A percentile compares a stretch with the other conserved stretches of the same genome.
phyloP scores from a whole-genome alignment of 768 basidiomycete genomes.

The Tylopilus subfusipes region DNA sequence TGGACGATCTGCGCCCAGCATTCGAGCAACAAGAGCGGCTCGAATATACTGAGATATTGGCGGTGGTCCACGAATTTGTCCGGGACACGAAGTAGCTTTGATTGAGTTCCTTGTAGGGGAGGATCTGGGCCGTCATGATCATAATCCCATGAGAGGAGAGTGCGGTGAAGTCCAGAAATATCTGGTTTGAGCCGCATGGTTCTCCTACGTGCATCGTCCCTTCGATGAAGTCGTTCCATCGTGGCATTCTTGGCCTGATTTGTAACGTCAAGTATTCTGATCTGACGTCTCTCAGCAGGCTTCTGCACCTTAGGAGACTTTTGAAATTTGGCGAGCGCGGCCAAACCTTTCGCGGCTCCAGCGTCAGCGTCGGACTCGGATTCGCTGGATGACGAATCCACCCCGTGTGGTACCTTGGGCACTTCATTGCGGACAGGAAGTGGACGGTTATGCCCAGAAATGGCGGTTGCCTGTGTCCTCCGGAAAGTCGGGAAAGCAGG shows the following conservation, averaged over 20 bases:
- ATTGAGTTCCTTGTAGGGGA: conserved; percentile 42
- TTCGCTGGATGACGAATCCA: conserved; percentile 41
- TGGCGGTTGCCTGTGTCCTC: conserved; percentile 27
- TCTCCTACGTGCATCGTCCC: conserved; percentile 57
- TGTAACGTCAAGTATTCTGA: conserved; percentile 60
- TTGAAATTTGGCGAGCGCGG: conserved; percentile 55
- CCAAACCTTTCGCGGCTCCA: conserved; percentile 43
- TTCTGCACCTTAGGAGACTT: conserved; percentile 59
- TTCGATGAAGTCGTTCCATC: conserved; percentile 49
- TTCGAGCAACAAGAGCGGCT: conserved; percentile 83
- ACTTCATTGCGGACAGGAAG: conserved; percentile 13
- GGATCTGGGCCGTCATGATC: conserved; percentile 61
- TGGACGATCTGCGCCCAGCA: conserved; percentile 86
- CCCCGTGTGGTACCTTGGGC: conserved; percentile 3
- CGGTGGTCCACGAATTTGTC: conserved; percentile 59
- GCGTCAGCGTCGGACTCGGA: conserved; percentile 46
- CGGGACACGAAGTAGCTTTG: conserved; percentile 48
- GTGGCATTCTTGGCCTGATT: conserved; percentile 40
- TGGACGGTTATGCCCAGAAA: conserved; percentile 34
- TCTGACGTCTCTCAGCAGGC: conserved; percentile 53
- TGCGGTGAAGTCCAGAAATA: conserved; percentile 70
- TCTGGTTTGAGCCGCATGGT: conserved; percentile 79
- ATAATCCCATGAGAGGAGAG: conserved; percentile 85
- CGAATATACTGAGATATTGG: conserved; percentile 73
- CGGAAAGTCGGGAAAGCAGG: conserved; percentile 44